These are phyloP conservation scores for Rhizopogon vinicolor DNA, from an alignment of 768 basidiomycete genomes.

Conservation along the genomic window DNA sequence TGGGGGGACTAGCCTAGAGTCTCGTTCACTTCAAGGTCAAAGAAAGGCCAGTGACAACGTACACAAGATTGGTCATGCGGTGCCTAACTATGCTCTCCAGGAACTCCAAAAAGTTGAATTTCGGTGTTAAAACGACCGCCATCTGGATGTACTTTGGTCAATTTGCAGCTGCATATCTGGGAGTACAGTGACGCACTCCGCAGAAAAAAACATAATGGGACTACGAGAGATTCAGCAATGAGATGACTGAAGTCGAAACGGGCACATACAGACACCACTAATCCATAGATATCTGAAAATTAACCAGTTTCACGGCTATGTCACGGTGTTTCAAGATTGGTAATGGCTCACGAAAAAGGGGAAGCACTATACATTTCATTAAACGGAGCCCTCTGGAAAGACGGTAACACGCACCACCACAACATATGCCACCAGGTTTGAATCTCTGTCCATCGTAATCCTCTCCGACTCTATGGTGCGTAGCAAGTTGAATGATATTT, in stretches of 20 bases:
- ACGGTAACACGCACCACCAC: slow-evolving; percentile 40
- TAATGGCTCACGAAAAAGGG: slow-evolving; percentile 50
- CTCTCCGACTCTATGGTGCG: slow-evolving; percentile 46
- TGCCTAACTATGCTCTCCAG: slow-evolving; percentile 42
- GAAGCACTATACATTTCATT: slow-evolving; percentile 39
- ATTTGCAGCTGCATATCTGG: neutral
- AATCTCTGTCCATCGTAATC: slow-evolving; percentile 46
- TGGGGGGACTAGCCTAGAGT: slow-evolving; percentile 38
- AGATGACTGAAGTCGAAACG: neutral
- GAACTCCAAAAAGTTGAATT: slow-evolving; percentile 40
- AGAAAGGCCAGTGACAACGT: neutral
- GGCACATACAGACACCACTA: slow-evolving; percentile 49
- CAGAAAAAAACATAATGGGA: slow-evolving; percentile 53
- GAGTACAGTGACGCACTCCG: slow-evolving; percentile 37
- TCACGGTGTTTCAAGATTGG: neutral
- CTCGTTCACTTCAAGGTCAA: neutral
- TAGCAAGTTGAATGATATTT: slow-evolving; percentile 57
- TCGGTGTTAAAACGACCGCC: slow-evolving; percentile 42
- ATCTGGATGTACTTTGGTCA: slow-evolving; percentile 32
- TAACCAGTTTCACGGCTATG: neutral
- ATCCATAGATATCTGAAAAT: slow-evolving; percentile 58
- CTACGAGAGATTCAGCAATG: slow-evolving; percentile 32
- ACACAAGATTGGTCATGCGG: slow-evolving; percentile 41
- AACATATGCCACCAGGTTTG: slow-evolving; percentile 55
- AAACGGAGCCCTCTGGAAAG: neutral